Conservation (phyloP, 345 rosid species). For the Ailanthus altissimus region DNA sequence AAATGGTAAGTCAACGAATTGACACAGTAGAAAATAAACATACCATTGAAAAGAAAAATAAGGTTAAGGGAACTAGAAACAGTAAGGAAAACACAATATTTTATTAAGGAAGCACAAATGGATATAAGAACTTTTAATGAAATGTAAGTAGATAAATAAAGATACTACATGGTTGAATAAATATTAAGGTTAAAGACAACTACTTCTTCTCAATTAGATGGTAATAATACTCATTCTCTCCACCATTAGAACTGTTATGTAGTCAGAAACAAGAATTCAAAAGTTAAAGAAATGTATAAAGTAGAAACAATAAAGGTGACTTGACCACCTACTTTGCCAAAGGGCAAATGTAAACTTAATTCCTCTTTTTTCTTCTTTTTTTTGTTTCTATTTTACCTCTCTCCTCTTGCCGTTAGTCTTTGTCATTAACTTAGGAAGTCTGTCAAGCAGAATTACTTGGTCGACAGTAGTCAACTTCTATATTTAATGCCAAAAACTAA, state of each 20-base stretch:
- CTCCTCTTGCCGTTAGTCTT: not conserved
- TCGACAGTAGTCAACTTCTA: not conserved
- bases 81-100: not conserved
- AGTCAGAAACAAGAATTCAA: not conserved
- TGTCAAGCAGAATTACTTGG: not conserved
- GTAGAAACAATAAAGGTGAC: constrained; percentile 2
- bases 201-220: constrained; percentile 13
- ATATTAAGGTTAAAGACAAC: not conserved
- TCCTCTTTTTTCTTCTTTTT: not conserved
- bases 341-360: not conserved
- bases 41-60: not conserved
- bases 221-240: constrained; percentile 13
- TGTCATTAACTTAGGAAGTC: not conserved
- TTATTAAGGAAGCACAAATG: constrained; percentile 2
- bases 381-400: not conserved
- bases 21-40: constrained; percentile 14
- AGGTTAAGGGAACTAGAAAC: not conserved
- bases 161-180: not conserved
- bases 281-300: constrained; percentile 10
- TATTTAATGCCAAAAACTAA: not conserved
- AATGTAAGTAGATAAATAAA: not conserved
- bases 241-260: not conserved
- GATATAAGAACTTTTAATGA: not conserved
- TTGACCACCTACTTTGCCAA: constrained; percentile 7
- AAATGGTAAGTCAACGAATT: constrained; percentile 6